Percentiles rank a stretch among this genome's conserved stretches.
Conservation (phyloP, 805 yeast genomes). For the Candida takata region DNA sequence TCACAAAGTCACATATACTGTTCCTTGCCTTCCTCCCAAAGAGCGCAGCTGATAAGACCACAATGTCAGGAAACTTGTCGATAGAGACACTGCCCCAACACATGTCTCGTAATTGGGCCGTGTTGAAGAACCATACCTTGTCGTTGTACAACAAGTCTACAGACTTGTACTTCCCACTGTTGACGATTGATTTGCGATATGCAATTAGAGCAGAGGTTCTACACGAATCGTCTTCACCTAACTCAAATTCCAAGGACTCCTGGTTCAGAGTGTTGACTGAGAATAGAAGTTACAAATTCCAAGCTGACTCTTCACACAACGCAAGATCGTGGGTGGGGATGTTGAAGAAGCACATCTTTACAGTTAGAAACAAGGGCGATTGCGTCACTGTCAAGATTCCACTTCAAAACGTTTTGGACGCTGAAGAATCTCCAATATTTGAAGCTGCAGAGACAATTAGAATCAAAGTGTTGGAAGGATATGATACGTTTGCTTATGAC, state of each 20-base stretch:
- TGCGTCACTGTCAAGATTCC: conserved; percentile 78
- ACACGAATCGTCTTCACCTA: conserved; percentile 16
- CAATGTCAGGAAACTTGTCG: conserved; percentile 45
- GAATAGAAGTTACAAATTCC: conserved; percentile 52
- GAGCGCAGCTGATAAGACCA: conserved; percentile 30
- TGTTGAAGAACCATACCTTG: conserved; percentile 60
- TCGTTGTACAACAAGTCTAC: conserved; percentile 64
- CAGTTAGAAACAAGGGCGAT: conserved; percentile 61
- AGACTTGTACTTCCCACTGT: conserved; percentile 76
- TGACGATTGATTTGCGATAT: conserved; percentile 63
- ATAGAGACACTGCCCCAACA: conserved; percentile 29
- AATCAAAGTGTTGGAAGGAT: conserved; percentile 53
- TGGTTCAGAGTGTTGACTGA: conserved; percentile 59
- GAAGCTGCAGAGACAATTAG: conserved; percentile 51
- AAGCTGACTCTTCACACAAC: conserved; percentile 62
- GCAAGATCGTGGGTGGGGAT: conserved; percentile 79
- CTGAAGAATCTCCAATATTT: conserved; percentile 49
- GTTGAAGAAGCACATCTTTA: conserved; percentile 70
- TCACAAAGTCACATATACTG: conserved; percentile 57
- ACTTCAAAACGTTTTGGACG: conserved; percentile 52
- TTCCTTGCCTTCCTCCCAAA: conserved; percentile 79
- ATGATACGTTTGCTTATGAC: conserved; percentile 50
- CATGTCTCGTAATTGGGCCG: conserved; percentile 66
- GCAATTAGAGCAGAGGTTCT: conserved; percentile 55
- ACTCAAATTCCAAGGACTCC: conserved; percentile 17